Evolutionary conservation across 2,329 filamentous ascomycete genomes (phyloP).

Genomic region (Aspergillus fischeri): DNA sequence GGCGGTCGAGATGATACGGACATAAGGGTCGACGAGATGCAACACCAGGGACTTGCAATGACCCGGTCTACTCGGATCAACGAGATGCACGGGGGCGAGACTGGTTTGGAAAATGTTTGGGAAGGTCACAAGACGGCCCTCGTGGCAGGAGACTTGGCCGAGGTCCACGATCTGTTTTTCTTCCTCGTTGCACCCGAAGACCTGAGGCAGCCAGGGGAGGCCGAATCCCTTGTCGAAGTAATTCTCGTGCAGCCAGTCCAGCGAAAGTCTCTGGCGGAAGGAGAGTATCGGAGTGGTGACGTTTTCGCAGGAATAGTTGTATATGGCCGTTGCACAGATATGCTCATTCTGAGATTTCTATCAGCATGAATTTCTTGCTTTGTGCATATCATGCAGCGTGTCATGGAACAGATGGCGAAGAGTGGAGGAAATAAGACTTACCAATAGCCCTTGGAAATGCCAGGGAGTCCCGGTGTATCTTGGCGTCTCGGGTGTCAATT

Average conservation of each 20-base stretch:
- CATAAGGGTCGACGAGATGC: slow-evolving; percentile 2
- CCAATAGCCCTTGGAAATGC: slow-evolving; percentile 45
- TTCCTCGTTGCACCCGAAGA: background rate
- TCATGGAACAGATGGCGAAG: background rate
- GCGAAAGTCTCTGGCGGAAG: slow-evolving; percentile 43
- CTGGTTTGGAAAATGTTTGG: slow-evolving; percentile 1
- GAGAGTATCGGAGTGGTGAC: slow-evolving; percentile 51
- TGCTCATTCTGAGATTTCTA: slow-evolving; percentile 50
- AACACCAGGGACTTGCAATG: background rate
- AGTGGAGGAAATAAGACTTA: slow-evolving; percentile 4
- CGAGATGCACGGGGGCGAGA: background rate
- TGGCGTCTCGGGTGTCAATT: slow-evolving; percentile 57
- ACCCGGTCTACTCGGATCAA: background rate
- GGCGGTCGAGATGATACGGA: background rate
- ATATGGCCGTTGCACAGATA: slow-evolving; percentile 61
- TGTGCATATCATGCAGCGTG: background rate
- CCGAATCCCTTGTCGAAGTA: background rate
- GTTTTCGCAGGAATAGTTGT: slow-evolving; percentile 62
- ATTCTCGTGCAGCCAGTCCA: background rate
- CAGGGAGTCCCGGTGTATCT: slow-evolving; percentile 45
- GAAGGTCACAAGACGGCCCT: slow-evolving; percentile 8
- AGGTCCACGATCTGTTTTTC: slow-evolving; percentile 3
- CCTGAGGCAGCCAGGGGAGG: background rate
- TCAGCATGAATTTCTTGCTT: background rate
- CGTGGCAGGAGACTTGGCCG: slow-evolving; percentile 3